Percentiles rank a stretch among this genome's conserved stretches.
phyloP scores from a whole-genome alignment of 495 filamentous ascomycete genomes.

The Pseudomonodictys pantanalensis region DNA sequence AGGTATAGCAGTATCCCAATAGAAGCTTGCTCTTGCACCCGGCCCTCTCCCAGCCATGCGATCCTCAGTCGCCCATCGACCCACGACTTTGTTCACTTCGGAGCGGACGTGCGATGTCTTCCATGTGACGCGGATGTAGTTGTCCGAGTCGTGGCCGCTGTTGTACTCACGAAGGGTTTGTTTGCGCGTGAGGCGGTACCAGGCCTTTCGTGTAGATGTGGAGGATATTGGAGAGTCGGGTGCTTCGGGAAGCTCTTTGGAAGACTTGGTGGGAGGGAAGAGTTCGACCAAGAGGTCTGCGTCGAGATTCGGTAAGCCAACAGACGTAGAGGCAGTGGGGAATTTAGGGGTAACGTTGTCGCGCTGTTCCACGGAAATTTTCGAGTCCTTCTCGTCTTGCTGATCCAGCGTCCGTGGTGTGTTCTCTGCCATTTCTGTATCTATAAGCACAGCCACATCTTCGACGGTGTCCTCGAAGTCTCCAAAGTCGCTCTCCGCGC shows the following conservation, averaged over 20 bases:
- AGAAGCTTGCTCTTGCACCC: constrained; percentile 15
- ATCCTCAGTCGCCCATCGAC: constrained; percentile 28
- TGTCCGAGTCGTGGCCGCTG: constrained; percentile 27
- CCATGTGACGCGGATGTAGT: constrained; percentile 34
- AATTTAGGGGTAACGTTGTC: not conserved
- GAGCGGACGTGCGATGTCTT: constrained; percentile 20
- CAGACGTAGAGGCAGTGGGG: not conserved
- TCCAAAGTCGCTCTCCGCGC: constrained; percentile 23
- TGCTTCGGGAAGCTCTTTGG: not conserved
- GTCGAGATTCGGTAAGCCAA: constrained; percentile 13
- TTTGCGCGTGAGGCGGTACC: constrained; percentile 34
- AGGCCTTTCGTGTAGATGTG: constrained; percentile 32
- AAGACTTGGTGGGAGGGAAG: constrained; percentile 11
- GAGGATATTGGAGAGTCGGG: constrained; percentile 28
- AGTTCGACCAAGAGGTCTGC: constrained; percentile 14
- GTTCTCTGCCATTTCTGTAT: not conserved
- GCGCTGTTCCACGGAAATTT: not conserved
- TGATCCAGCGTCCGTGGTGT: not conserved
- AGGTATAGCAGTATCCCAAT: constrained; percentile 23
- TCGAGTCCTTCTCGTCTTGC: not conserved
- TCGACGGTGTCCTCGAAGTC: constrained; percentile 19
- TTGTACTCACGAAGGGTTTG: constrained; percentile 36
- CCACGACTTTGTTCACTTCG: constrained; percentile 27
- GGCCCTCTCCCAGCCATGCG: constrained; percentile 25
- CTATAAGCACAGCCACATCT: not conserved